Percentiles rank a stretch among this genome's conserved stretches.
These are phyloP conservation scores for Penicillium paxilli DNA, from an alignment of 495 filamentous ascomycete genomes.

Conservation along the genomic window DNA sequence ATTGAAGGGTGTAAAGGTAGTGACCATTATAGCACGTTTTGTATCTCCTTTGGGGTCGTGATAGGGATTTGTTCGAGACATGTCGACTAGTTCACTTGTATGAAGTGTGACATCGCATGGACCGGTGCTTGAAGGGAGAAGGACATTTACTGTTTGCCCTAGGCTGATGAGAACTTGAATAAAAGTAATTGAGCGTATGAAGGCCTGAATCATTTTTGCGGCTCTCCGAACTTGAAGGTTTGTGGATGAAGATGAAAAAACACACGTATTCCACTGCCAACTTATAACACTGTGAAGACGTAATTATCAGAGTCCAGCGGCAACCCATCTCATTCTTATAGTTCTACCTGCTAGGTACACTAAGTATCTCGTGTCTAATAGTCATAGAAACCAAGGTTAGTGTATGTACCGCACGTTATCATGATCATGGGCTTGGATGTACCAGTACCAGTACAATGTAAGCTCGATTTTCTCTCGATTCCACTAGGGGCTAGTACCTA, in stretches of 20 bases:
- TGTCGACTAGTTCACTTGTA: slow-evolving; percentile 29
- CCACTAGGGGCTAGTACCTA: background rate
- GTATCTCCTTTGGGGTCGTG: slow-evolving; percentile 23
- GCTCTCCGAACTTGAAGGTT: background rate
- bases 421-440: too few species aligned
- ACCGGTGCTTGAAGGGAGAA: slow-evolving; percentile 13
- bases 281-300: too few species aligned
- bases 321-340: background rate
- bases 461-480: background rate
- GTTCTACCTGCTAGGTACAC: too few species aligned
- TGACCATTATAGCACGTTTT: slow-evolving; percentile 35
- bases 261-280: background rate
- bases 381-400: too few species aligned
- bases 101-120: slow-evolving; percentile 24
- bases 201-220: background rate
- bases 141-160: background rate
- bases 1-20: slow-evolving; percentile 32
- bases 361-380: too few species aligned
- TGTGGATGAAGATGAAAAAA: background rate
- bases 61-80: slow-evolving; percentile 28
- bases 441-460: background rate
- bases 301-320: background rate
- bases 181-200: slow-evolving; percentile 1
- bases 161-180: slow-evolving; percentile 4
- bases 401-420: too few species aligned